Percentiles rank a stretch among this genome's conserved stretches.
Conservation (phyloP, 1,284 basidiomycete genomes). For the Leccinum variabile region DNA sequence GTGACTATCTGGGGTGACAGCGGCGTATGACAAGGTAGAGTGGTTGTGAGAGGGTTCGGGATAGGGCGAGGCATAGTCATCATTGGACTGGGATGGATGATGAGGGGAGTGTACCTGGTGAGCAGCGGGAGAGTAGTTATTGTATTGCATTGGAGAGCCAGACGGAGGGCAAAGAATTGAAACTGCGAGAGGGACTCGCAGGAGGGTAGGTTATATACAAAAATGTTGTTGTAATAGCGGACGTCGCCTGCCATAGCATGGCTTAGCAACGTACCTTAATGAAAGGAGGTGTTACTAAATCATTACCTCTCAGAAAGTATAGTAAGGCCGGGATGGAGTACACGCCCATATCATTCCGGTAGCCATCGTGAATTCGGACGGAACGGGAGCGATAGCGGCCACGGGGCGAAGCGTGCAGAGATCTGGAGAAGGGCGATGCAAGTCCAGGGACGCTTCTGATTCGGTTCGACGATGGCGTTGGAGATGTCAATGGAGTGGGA, state of each 20-base stretch:
- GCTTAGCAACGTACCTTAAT: conserved; percentile 41
- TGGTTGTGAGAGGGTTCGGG: conserved; percentile 30
- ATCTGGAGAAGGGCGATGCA: conserved; percentile 33
- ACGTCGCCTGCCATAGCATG: conserved; percentile 38
- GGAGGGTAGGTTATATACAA: conserved; percentile 34
- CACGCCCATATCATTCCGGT: conserved; percentile 38
- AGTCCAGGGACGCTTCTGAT: conserved; percentile 21
- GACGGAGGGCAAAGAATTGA: conserved; percentile 9
- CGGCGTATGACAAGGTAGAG: conserved; percentile 27
- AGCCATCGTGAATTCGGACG: conserved; percentile 34
- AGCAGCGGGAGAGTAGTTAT: conserved; percentile 24
- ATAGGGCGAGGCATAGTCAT: conserved; percentile 24
- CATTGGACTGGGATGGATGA: conserved; percentile 25
- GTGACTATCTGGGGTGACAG: conserved; percentile 24
- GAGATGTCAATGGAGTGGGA: conserved; percentile 33
- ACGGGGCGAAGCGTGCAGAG: conserved; percentile 26
- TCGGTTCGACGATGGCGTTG: conserved; percentile 36
- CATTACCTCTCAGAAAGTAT: conserved; percentile 36
- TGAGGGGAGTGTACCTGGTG: conserved; percentile 18
- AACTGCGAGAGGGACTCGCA: conserved; percentile 11
- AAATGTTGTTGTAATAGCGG: conserved; percentile 35
- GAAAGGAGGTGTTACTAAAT: conserved; percentile 39
- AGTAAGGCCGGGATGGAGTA: conserved; percentile 34
- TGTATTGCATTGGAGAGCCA: conserved; percentile 30
- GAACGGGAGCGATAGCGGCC: conserved; percentile 34